A percentile compares a stretch with the other conserved stretches of the same genome.
phyloP scores from a whole-genome alignment of 2,329 filamentous ascomycete genomes.

The Chalaropsis thielavioides region DNA sequence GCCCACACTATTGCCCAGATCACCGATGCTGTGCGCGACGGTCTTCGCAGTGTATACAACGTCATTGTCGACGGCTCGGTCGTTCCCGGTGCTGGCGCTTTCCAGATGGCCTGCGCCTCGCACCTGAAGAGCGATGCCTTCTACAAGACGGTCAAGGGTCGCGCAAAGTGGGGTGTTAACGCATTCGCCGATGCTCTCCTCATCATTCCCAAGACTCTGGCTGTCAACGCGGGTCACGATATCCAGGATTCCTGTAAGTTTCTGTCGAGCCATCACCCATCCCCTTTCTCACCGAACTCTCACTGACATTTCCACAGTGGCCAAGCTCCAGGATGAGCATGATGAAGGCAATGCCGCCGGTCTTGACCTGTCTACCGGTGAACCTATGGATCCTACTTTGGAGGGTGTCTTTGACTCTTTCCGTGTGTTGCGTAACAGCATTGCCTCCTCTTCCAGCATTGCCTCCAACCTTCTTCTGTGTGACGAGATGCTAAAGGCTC shows the following conservation, averaged over 20 bases:
- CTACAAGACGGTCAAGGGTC: slow-evolving; percentile 84
- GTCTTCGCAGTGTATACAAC: slow-evolving; percentile 93
- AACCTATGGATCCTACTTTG: slow-evolving; percentile 88
- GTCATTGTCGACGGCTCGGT: slow-evolving; percentile 98
- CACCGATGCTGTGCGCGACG: slow-evolving; percentile 89
- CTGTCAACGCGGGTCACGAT: slow-evolving; percentile 89
- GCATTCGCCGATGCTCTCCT: slow-evolving; percentile 92
- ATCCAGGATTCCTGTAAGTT: slow-evolving; percentile 83
- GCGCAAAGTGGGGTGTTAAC: slow-evolving; percentile 88
- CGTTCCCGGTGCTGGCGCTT: slow-evolving; percentile 84
- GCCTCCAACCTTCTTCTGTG: slow-evolving; percentile 89
- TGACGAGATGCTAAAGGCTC: slow-evolving; percentile 92
- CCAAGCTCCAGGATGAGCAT: slow-evolving; percentile 72
- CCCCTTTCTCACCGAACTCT: slow-evolving; percentile 17
- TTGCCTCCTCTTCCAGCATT: slow-evolving; percentile 88
- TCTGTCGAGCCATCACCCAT: background rate
- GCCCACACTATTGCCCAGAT: slow-evolving; percentile 93
- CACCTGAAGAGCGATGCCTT: slow-evolving; percentile 81
- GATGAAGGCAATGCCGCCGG: slow-evolving; percentile 74
- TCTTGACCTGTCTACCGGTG: slow-evolving; percentile 70
- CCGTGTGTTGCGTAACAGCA: slow-evolving; percentile 81
- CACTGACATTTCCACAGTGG: slow-evolving; percentile 40
- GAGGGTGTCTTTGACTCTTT: slow-evolving; percentile 94
- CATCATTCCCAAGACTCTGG: slow-evolving; percentile 92
- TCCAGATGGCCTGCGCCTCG: slow-evolving; percentile 83